phyloP scores from a whole-genome alignment of 495 filamentous ascomycete genomes.

The Margaritispora aquatica region DNA sequence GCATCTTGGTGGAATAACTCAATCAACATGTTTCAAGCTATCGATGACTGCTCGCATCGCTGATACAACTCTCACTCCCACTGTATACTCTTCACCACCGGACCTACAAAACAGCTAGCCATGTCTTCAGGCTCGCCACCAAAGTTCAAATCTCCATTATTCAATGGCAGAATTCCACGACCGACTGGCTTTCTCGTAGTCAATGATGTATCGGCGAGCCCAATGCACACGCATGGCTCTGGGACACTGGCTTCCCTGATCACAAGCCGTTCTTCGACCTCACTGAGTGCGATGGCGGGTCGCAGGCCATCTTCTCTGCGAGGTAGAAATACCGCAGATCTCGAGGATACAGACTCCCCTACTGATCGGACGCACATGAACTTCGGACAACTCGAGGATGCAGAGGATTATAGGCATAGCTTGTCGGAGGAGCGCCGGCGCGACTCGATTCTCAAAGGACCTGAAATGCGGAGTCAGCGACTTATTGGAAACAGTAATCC shows the following conservation, averaged over 20 bases:
- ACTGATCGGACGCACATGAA: slow-evolving; percentile 4
- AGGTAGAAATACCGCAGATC: slow-evolving; percentile 3
- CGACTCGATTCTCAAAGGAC: slow-evolving; percentile 51
- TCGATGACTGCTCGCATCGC: too few species aligned
- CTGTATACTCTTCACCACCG: too few species aligned
- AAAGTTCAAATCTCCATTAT: neutral
- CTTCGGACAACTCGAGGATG: slow-evolving; percentile 11
- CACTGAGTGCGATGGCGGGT: slow-evolving; percentile 6
- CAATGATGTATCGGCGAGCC: slow-evolving; percentile 14
- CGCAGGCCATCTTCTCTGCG: slow-evolving; percentile 9
- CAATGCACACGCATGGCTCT: slow-evolving; percentile 28
- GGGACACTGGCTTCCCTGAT: slow-evolving; percentile 33
- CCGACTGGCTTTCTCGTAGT: slow-evolving; percentile 20
- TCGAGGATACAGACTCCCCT: slow-evolving; percentile 5
- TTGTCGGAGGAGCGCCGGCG: slow-evolving; percentile 40
- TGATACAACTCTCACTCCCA: too few species aligned
- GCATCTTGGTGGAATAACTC: too few species aligned
- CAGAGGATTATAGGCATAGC: slow-evolving; percentile 17
- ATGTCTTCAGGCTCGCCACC: too few species aligned
- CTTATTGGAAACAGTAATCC: slow-evolving; percentile 74
- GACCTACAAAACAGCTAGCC: too few species aligned
- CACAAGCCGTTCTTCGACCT: slow-evolving; percentile 26
- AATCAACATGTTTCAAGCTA: too few species aligned
- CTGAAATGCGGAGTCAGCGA: slow-evolving; percentile 69
- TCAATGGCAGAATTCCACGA: slow-evolving; percentile 13